Evolutionary conservation across 2,329 filamentous ascomycete species (phyloP).

Genomic region (Ceratocystis cacaofunesta): DNA sequence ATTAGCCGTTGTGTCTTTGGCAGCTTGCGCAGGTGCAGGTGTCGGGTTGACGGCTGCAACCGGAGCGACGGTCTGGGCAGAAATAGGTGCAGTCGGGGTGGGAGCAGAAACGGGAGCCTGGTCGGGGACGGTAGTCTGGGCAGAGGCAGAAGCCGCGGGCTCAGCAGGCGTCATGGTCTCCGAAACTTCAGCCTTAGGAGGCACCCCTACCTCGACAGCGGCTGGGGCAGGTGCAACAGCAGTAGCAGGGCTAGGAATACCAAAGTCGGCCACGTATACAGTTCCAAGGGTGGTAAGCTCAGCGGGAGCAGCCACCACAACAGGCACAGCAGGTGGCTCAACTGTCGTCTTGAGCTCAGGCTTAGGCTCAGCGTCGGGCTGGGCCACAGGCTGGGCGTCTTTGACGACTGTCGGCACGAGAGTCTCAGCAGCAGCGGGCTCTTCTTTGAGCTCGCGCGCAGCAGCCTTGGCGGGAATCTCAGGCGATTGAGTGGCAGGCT

Average conservation of each 20-base stretch:
- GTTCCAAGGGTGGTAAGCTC: not conserved
- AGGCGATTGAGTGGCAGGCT: not conserved
- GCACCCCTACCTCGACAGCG: not conserved
- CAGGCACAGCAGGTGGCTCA: not conserved
- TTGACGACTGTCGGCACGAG: not conserved
- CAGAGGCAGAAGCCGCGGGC: constrained; percentile 1
- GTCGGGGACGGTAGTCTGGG: not conserved
- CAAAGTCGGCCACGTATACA: not conserved
- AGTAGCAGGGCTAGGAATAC: not conserved
- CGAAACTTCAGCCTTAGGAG: not conserved
- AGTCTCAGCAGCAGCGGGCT: not conserved
- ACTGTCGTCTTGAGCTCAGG: not conserved
- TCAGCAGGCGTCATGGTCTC: not conserved
- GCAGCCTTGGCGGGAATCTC: not conserved
- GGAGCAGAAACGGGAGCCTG: not conserved
- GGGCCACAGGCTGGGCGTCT: not conserved
- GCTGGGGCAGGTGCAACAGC: not conserved
- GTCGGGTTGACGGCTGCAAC: too few relatives aligned
- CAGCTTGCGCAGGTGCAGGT: too few relatives aligned
- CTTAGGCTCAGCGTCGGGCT: not conserved
- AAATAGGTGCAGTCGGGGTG: not conserved
- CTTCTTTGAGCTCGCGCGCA: not conserved
- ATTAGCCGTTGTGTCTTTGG: not conserved
- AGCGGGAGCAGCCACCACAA: not conserved
- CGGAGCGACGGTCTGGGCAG: too few relatives aligned